Base-by-base conservation (phyloP, 208 protist genomes). In the Wallacemonas sp. region DNA sequence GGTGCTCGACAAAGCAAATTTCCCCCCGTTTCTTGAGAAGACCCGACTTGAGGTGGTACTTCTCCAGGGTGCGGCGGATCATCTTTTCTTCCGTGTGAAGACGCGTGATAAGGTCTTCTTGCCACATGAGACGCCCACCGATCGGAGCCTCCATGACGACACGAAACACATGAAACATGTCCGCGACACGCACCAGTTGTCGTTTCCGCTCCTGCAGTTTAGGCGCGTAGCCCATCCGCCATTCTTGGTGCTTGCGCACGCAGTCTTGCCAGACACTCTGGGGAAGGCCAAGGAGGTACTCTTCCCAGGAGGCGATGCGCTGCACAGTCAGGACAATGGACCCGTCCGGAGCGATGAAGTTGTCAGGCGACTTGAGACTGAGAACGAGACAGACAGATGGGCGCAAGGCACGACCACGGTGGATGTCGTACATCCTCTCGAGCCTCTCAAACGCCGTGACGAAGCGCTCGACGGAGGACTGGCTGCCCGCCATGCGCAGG, bases 31-130 rank as follows among this genome's bases (percentile, higher is more conserved):
- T 76, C 60, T 89, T 87, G 9, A 94, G 68, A 21, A 89, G 53
- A 21, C 89, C 81, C 1, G 85, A 92, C 24, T 79, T 77, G 10
- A 94, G 41, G 55, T 92, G 78, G 73, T 94, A 94, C 76, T 91
- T 91, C 21, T 66, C 36, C 32, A 94, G 48, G 2, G 85, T 65
- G 29, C 78, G 76, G 0, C 85, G 85, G 30, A 94, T 89, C 53
- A 77, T 64, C 41, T 68, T 66, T 62, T 94, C 85, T 13, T 94
- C 85, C 65, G 83, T 88, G 30, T 80, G 32, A 10, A 93, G 41
- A 0, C 78, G 75, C 1, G 71, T 50, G n/a, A 94, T 70, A 3
- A 92, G 73, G 24, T 81, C 61, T 13, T 89, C 80, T 36, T 91
- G 84, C 84, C 82, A 90, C 39, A 85, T 63, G 19, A 72, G 67